Percentiles rank a stretch among this genome's conserved stretches.
These are phyloP conservation scores for Trichoderma afroharzianum DNA, from an alignment of 2,329 filamentous ascomycete genomes.

Conservation along the genomic window DNA sequence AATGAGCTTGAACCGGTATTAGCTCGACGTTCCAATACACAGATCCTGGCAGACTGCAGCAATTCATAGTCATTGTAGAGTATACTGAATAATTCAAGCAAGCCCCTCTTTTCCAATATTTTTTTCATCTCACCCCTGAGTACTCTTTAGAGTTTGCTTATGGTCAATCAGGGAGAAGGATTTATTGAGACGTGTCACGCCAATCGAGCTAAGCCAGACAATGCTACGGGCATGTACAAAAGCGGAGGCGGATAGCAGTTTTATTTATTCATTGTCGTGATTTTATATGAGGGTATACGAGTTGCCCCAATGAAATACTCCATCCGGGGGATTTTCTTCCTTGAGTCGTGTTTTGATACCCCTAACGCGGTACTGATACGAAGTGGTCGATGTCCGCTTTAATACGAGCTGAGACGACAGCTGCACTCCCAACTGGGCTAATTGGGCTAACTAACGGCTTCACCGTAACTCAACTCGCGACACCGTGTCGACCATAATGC, in stretches of 20 bases:
- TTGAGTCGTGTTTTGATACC: neutral
- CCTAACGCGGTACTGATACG: neutral
- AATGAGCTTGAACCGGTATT: neutral
- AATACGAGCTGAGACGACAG: neutral
- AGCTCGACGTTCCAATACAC: neutral
- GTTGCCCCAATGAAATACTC: neutral
- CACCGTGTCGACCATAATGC: neutral
- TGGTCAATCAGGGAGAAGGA: neutral
- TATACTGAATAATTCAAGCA: neutral
- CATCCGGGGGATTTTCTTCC: neutral
- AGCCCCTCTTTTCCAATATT: neutral
- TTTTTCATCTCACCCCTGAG: neutral
- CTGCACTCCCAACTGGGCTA: neutral
- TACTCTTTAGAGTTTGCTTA: neutral
- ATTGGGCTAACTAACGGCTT: neutral
- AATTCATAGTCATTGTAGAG: neutral
- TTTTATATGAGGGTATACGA: neutral
- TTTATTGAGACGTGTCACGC: neutral
- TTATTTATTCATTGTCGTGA: neutral
- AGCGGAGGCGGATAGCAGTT: neutral
- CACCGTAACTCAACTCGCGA: neutral
- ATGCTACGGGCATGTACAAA: neutral
- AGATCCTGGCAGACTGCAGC: neutral
- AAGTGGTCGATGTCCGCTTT: neutral
- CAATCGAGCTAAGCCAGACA: neutral